A percentile compares a stretch with the other conserved stretches of the same genome.
Evolutionary conservation across 2,329 filamentous ascomycete species (phyloP).

Genomic region (Pseudogymnoascus sp.): DNA sequence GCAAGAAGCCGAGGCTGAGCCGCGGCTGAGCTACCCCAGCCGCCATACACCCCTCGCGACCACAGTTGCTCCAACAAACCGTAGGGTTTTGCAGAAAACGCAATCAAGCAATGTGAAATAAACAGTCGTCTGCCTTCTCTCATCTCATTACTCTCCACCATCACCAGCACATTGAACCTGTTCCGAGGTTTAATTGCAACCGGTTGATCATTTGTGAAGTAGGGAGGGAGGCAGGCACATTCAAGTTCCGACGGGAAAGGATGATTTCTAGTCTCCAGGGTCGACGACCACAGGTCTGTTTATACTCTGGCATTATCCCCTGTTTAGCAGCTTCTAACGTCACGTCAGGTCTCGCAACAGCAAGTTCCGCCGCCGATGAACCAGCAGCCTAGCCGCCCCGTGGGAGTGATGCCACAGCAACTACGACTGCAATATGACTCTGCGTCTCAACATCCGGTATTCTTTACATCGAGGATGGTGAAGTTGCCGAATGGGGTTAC

Average conservation of each 20-base stretch:
- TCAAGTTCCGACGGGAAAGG: background rate
- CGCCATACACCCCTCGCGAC: background rate
- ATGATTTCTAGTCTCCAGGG: background rate
- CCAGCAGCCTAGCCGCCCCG: background rate
- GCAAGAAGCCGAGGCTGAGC: background rate
- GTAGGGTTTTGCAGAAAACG: background rate
- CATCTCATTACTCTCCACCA: background rate
- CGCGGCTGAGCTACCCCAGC: background rate
- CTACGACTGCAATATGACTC: constrained; percentile 2
- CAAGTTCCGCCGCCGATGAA: background rate
- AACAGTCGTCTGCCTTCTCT: background rate
- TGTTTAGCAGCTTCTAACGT: background rate
- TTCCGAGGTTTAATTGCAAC: background rate
- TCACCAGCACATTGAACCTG: background rate
- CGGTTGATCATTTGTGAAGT: background rate
- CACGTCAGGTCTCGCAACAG: background rate
- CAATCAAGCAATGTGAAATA: constrained; percentile 5
- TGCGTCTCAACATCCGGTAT: background rate
- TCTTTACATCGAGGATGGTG: background rate
- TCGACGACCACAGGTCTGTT: background rate
- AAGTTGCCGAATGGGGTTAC: constrained; percentile 1
- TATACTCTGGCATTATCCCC: too few species aligned
- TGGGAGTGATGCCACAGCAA: background rate
- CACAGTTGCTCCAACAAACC: background rate
- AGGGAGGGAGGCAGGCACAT: background rate